Conservation (phyloP, 192 early-diverging fungal genomes). For the Geosiphon pyriformis region DNA sequence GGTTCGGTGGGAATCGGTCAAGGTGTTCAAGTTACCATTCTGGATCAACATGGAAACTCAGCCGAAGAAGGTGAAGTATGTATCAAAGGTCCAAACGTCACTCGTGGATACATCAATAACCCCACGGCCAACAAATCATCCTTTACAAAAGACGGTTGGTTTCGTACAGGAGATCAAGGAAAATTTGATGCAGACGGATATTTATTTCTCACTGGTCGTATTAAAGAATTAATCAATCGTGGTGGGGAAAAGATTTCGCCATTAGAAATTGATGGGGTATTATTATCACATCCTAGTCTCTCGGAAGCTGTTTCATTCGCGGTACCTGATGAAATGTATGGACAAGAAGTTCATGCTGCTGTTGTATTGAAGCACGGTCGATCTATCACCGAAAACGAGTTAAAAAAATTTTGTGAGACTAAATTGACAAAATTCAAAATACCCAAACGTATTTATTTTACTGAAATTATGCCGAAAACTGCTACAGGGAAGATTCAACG, state of each 20-base stretch:
- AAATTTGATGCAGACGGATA: constrained; percentile 74
- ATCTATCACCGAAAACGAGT: constrained; percentile 46
- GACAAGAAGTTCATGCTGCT: constrained; percentile 76
- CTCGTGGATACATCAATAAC: constrained; percentile 70
- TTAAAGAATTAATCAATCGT: constrained; percentile 88
- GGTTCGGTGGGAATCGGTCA: constrained; percentile 74
- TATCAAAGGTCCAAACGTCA: constrained; percentile 78
- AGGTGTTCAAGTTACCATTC: constrained; percentile 67
- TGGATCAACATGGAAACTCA: constrained; percentile 54
- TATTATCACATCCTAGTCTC: constrained; percentile 63
- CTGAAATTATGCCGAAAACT: constrained; percentile 58
- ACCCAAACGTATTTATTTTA: constrained; percentile 66
- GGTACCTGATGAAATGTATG: constrained; percentile 72
- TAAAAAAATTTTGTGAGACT: constrained; percentile 43
- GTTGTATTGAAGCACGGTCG: constrained; percentile 46
- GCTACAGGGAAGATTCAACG: constrained; percentile 73
- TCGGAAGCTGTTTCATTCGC: constrained; percentile 73
- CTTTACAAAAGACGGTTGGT: constrained; percentile 62
- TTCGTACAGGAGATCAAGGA: constrained; percentile 84
- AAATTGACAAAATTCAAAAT: constrained; percentile 67
- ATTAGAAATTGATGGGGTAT: constrained; percentile 68
- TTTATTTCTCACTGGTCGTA: constrained; percentile 73
- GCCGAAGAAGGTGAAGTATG: constrained; percentile 73
- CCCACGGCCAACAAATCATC: constrained; percentile 54
- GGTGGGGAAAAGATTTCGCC: constrained; percentile 92